Percentiles rank a stretch among this genome's conserved stretches.
phyloP scores from a whole-genome alignment of 192 early-diverging fungal genomes.

The Coemansia sp. region DNA sequence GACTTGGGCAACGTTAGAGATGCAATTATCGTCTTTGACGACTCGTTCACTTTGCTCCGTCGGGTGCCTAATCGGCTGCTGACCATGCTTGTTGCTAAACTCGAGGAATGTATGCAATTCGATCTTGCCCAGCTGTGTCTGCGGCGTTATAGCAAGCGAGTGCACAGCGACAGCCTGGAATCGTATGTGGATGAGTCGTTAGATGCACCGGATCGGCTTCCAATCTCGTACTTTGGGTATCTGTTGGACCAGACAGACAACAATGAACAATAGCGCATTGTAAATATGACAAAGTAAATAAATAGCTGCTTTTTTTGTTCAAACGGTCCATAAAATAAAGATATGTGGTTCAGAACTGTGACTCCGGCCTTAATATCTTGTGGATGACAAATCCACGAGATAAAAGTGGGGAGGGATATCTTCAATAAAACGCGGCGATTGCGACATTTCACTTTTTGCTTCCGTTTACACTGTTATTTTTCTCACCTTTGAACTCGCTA shows the following conservation, averaged over 20 bases:
- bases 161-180: constrained; percentile 16
- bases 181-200: constrained; percentile 5
- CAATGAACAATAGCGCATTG: neutral
- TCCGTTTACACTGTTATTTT: constrained; percentile 1
- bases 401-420: too few species aligned
- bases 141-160: constrained; percentile 30
- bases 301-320: too few species aligned
- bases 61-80: constrained; percentile 36
- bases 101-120: constrained; percentile 21
- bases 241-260: constrained; percentile 9
- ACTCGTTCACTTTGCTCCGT: constrained; percentile 34
- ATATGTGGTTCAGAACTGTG: too few species aligned
- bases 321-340: too few species aligned
- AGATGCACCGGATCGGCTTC: constrained; percentile 10
- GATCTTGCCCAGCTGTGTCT: constrained; percentile 32
- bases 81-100: constrained; percentile 21
- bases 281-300: neutral
- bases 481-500: too few species aligned
- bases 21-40: constrained; percentile 45
- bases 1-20: constrained; percentile 16
- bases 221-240: constrained; percentile 37
- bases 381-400: too few species aligned
- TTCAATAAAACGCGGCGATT: neutral
- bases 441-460: neutral
- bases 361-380: too few species aligned